Evolutionary conservation across 805 yeast genomes (phyloP), one percentile per base, ranked within the genome.

Genomic region (Saturnispora hagleri): DNA sequence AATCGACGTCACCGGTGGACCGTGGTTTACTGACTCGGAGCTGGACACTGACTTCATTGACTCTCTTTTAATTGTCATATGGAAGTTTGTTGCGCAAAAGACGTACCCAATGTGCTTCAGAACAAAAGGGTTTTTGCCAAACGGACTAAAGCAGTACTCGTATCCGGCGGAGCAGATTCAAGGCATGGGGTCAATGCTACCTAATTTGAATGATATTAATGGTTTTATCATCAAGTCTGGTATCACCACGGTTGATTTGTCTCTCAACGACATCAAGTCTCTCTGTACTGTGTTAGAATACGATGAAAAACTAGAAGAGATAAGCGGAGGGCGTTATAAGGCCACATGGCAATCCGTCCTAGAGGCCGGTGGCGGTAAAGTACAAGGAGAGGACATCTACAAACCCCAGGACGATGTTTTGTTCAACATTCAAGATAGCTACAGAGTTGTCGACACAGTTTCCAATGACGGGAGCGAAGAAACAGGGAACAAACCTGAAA

Each of bases 21-120:
- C 98, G 4, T 93, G 99, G 99, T 93, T 90, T 64, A 89, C 97
- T 0, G 99, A 93, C 64, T 82, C 90, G 35, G 98, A 93, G 67
- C 74, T 93, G 52, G 99, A 93, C 64, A 82, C 89, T 3, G 98
- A 91, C 67, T 93, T 93, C 62, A 90, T 93, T 53, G 91, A 88
- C 58, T 81, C 89, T 46, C 70, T 93, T 51, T 51, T 88, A 57
- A 81, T 88, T 20, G 90, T 90, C 43, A 81, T 90, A 7, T 93
- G 97, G 96, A 75, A 93, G 58, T 91, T 72, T 66, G 82, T 88
- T 9, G 86, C 91, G 2, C 77, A 81, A 33, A 80, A 77, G 58
- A 79, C 96, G 0, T 86, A 74, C 62, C 97, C 97, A 3, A 73
- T 79, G 51, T 86, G 86, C 20, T 82, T 86, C 64, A 77, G 73